Evolutionary conservation across 192 early-diverging fungal genomes (phyloP), one percentile per base, ranked within the genome.

Genomic region (Coemansia sp.): DNA sequence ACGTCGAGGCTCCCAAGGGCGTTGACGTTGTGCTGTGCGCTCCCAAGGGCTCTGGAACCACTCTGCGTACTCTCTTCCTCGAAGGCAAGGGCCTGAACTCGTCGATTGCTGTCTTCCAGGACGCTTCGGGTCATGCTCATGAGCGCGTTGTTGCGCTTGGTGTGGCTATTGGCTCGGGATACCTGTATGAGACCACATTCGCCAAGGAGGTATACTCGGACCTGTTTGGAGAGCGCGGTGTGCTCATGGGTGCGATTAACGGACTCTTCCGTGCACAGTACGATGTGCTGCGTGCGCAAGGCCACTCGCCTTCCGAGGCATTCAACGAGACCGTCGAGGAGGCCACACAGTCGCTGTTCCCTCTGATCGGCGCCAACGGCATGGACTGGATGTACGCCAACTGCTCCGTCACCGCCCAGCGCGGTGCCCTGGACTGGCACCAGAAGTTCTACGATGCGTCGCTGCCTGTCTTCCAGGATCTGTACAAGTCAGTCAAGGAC

Each of bases 301-400:
- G 95, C 64, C 95, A 98, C 89, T 87, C 90, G 30, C 96, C 96
- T 56, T 98, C 96, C 21, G 96, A 98, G 81, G 96, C 96, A 6
- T 98, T 95, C 88, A 98, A 98, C 87, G 96, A 98, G 85, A 98
- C 96, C 62, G 96, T 98, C 64, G 96, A 98, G 85, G 96, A 98
- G 80, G 96, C 94, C 51, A 98, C 96, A 9, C 95, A 98, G 83
- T 98, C 96, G 51, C 86, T 98, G 61, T 95, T 94, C 83, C 96
- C 96, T 21, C 85, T 98, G 72, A 91, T 98, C 70, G 93, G 93
- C 71, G 92, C 92, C 79, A 92, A 94, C 71, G 96, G 96, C 64
- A 96, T 96, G 94, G 91, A 94, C 84, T 95, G 92, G 92, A 98
- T 98, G 95, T 98, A 94, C 83, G 91, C 92, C 82, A 93, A 93